Percentiles rank a stretch among this genome's conserved stretches.
Conservation (phyloP, 1,284 basidiomycete genomes). For the Rhizopogon hawkerae region DNA sequence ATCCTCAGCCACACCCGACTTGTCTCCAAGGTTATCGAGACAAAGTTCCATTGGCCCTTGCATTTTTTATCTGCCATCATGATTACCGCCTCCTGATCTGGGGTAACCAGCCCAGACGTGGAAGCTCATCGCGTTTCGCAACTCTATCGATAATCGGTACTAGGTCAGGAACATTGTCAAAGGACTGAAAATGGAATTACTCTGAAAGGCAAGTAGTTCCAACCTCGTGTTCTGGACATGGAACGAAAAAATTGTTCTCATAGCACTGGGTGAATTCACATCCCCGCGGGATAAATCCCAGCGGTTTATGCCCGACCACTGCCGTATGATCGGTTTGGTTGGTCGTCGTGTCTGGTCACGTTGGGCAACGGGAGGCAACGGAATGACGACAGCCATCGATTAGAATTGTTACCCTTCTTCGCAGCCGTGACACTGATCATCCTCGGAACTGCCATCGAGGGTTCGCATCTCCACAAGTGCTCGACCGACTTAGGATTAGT, state of each 20-base stretch:
- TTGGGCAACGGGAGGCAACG: background rate
- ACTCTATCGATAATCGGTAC: background rate
- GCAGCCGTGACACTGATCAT: background rate
- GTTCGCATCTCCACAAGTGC: conserved; percentile 2
- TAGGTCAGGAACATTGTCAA: background rate
- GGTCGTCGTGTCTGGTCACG: background rate
- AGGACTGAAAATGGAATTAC: conserved; percentile 2
- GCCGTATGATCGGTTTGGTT: background rate
- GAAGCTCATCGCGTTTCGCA: background rate
- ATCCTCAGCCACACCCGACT: background rate
- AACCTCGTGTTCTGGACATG: conserved; percentile 24
- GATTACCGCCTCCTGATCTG: conserved; percentile 11
- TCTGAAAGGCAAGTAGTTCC: conserved; percentile 3
- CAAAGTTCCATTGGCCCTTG: too few species aligned
- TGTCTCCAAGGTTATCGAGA: background rate
- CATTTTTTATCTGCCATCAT: background rate
- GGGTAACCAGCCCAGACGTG: conserved; percentile 3
- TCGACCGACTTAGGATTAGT: background rate
- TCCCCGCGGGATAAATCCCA: conserved; percentile 10
- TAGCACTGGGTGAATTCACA: conserved; percentile 15
- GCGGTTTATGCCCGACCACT: background rate
- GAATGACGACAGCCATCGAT: conserved; percentile 10
- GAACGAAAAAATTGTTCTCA: conserved; percentile 4
- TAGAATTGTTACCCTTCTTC: conserved; percentile 15
- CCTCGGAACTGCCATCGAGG: conserved; percentile 12